Percentiles rank a stretch among this genome's conserved stretches.
phyloP scores from a whole-genome alignment of 2,329 filamentous ascomycete genomes.

The Trichoderma afroharzianum region DNA sequence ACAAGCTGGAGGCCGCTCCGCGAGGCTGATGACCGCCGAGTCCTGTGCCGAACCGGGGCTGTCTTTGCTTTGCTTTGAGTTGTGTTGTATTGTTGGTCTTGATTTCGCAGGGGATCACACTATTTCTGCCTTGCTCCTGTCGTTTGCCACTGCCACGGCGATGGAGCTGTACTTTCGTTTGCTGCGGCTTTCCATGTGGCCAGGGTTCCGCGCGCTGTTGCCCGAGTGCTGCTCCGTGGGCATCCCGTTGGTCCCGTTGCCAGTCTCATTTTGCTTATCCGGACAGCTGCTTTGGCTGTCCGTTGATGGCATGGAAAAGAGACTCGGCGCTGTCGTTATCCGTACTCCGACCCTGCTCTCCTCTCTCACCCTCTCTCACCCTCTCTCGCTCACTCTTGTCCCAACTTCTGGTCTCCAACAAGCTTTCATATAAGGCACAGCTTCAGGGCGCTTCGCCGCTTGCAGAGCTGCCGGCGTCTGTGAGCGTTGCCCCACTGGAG shows the following conservation, averaged over 20 bases:
- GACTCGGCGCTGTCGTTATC: not conserved
- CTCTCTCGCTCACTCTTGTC: not conserved
- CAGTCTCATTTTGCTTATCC: not conserved
- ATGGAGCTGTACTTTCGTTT: not conserved
- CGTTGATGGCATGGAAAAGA: not conserved
- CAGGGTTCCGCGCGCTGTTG: not conserved
- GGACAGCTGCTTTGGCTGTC: not conserved
- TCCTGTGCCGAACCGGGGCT: not conserved
- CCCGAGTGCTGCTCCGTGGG: not conserved
- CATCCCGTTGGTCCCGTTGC: not conserved
- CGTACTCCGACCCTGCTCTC: not conserved
- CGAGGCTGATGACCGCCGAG: not conserved
- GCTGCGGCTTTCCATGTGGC: not conserved
- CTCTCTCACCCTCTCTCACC: not conserved
- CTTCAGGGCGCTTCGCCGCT: constrained; percentile 11
- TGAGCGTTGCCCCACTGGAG: constrained; percentile 6
- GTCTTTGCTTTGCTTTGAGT: not conserved
- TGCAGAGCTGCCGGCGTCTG: constrained; percentile 5
- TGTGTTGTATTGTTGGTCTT: not conserved
- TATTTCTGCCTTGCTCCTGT: not conserved
- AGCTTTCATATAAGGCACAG: not conserved
- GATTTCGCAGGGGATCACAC: not conserved
- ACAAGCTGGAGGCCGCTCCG: not conserved
- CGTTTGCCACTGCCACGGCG: not conserved
- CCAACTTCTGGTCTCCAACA: not conserved